Evolutionary conservation across 2,329 filamentous ascomycete species (phyloP), one percentile per base, ranked within the genome.

Genomic region (Exserohilum rostratum): DNA sequence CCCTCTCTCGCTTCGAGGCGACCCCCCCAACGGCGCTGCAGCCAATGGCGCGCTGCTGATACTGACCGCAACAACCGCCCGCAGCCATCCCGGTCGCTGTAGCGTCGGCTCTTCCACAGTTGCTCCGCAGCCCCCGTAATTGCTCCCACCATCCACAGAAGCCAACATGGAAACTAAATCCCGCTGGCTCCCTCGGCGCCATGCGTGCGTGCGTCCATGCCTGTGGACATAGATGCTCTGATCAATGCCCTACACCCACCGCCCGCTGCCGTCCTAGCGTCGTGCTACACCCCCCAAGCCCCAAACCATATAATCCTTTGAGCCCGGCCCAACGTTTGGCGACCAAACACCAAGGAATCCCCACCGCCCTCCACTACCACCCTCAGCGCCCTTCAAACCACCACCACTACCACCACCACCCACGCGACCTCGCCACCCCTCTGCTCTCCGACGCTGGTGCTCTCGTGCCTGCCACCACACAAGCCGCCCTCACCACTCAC

Each of bases 401-500:
- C 48, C 35, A 35, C 48, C 58, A 37, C 38, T 22, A 27, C 34
- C 48, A 58, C 45, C 50, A 20, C 52, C 53, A 51, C 57, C 61
- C 64, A 64, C 17, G 60, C 64, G 59, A 64, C 65, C 44, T 57
- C 55, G 46, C 63, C 60, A 60, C 61, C 48, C 50, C 52, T 43
- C 55, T 47, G 40, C 35, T 45, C 27, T 50, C 65, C 64, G 64
- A 66, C 56, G 65, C 62, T 49, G 58, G 56, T 60, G 53, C 50
- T 62, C 53, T 61, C 31, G 58, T 58, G 37, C 58, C 60, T 63
- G 52, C 39, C n/a, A 53, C 40, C 22, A 25, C 22, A 25, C 22
- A 25, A 7, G 4, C 22, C 7, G 22, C 22, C 22, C 22, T 64
- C 67, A 62, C 69, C 69, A 71, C 62, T 67, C 62, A 69, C 62